A percentile compares a stretch with the other conserved stretches of the same genome.
Conservation (phyloP, 2,329 filamentous ascomycete species). For the Capronia coronata region DNA sequence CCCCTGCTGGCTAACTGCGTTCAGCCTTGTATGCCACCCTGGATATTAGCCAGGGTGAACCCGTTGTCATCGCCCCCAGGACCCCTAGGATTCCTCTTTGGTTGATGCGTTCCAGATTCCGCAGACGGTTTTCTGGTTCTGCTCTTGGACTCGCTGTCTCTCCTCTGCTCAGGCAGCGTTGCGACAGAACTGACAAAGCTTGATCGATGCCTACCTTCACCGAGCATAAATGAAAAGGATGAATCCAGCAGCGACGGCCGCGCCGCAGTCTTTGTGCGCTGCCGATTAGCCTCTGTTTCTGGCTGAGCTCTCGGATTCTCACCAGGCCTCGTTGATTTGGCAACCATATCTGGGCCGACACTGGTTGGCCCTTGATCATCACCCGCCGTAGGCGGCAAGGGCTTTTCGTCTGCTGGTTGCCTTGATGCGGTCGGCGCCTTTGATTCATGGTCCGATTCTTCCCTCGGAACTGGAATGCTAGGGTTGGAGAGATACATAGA, state of each 20-base stretch:
- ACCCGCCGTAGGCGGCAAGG: background rate
- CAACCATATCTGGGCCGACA: background rate
- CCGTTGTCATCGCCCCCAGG: conserved; percentile 33
- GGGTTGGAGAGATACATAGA: conserved; percentile 40
- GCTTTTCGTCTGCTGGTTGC: background rate
- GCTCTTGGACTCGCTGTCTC: conserved; percentile 32
- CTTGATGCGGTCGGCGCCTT: background rate
- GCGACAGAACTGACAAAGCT: conserved; percentile 43
- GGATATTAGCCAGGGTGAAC: conserved; percentile 37
- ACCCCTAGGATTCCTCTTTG: conserved; percentile 28
- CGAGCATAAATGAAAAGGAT: conserved; percentile 48
- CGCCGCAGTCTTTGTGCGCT: conserved; percentile 9
- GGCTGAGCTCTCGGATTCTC: background rate
- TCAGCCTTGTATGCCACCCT: conserved; percentile 23
- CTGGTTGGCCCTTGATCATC: background rate
- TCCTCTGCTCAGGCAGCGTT: conserved; percentile 40
- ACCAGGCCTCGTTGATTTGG: background rate
- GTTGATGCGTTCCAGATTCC: conserved; percentile 27
- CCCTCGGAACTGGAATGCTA: conserved; percentile 31
- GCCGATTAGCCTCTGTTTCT: background rate
- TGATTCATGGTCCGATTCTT: background rate
- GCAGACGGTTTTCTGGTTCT: conserved; percentile 31
- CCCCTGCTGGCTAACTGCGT: background rate
- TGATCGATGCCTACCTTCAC: conserved; percentile 39
- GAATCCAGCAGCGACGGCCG: conserved; percentile 42